Evolutionary conservation across 73 alveolate species (phyloP).

Genomic region (Stentor roeselii): DNA sequence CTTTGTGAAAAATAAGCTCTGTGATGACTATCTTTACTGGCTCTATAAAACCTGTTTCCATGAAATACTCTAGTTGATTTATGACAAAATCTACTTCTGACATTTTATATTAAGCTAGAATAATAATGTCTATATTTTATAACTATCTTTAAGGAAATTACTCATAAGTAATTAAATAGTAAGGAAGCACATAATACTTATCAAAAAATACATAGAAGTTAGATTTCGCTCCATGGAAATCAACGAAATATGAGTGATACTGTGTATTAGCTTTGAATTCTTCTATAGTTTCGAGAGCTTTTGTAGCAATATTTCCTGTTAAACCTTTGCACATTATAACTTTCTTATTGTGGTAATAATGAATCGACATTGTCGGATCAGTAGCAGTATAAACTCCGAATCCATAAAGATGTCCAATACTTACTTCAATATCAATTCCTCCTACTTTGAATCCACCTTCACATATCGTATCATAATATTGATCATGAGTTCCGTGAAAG

Average conservation of each 20-base stretch:
- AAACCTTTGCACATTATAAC: background rate
- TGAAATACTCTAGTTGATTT: background rate
- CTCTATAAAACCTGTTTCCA: background rate
- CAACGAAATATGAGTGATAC: background rate
- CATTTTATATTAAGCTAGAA: too few relatives aligned
- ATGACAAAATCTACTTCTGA: background rate
- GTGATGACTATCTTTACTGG: background rate
- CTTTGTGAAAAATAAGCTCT: background rate
- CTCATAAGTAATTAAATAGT: background rate
- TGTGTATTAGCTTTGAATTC: background rate
- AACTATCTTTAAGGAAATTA: too few relatives aligned
- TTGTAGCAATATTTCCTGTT: background rate
- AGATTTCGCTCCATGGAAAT: background rate
- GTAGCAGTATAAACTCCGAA: slow-evolving; percentile 26
- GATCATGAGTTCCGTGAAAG: background rate
- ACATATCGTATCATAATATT: background rate
- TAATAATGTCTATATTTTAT: too few relatives aligned
- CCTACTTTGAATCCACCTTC: background rate
- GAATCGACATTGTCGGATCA: background rate
- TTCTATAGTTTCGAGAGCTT: background rate
- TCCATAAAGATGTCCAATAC: background rate
- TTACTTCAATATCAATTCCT: background rate
- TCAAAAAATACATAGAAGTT: too few relatives aligned
- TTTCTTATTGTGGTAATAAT: background rate
- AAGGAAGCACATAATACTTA: background rate